Base-by-base conservation (phyloP, 371 early-diverging fungal species). In the Mucor racemosus region DNA sequence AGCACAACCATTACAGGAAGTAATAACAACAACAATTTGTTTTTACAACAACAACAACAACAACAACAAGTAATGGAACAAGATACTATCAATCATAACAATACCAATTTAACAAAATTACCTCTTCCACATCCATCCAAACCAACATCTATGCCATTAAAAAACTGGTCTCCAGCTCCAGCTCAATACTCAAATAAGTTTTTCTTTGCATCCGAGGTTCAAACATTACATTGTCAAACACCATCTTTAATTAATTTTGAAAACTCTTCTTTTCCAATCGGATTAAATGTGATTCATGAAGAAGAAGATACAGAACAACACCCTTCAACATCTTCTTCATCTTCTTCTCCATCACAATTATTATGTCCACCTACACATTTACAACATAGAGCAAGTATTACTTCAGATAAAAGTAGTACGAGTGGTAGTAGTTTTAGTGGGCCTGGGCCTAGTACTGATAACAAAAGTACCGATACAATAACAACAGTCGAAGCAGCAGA, bases 141-240 rank as follows among this genome's bases (percentile, higher is more conserved):
- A 15, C 58, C 35, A 5, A 31, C 59, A 6, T 36, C 65, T 5
- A 59, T 60, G 36, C 53, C 59, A 2, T 17, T 21, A 14, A 64
- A 64, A 2, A 33, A 13, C 14, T 35, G 41, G 44, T 14, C 60
- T 60, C 46, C 69, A 10, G 26, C 50, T 0, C 19, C 55, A 10
- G 55, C 58, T 17, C 66, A 66, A n/a, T 35, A 53, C 0, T 65
- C 41, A 34, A 55, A 53, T 9, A 70, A 66, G 0, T 62, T 71
- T n/a, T 71, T 71, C 54, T 39, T 63, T 9, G 66, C 44, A 17
- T 67, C 65, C 35, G 72, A 72, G 56, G 57, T 72, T 5, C 72
- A 72, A 61, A 72, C 72, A 9, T 40, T 72, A 5, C 72, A 72
- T 42, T 72, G 41, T 36, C 72, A 64, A 66, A 60, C 60, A 26